A percentile compares a stretch with the other conserved stretches of the same genome.
phyloP scores from a whole-genome alignment of 495 filamentous ascomycete genomes.

The Alectoria sarmentosa region DNA sequence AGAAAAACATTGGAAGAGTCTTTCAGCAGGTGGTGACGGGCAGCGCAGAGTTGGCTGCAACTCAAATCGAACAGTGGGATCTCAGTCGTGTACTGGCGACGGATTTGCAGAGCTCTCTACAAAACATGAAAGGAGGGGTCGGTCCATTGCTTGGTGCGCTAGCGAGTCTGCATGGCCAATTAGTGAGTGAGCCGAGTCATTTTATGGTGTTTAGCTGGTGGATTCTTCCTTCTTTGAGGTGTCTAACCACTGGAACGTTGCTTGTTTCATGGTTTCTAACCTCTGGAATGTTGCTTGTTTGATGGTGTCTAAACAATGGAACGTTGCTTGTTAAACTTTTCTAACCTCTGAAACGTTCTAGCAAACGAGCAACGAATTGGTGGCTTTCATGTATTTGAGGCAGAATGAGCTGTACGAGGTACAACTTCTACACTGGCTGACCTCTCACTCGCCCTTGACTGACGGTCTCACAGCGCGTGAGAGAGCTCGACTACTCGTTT shows the following conservation, averaged over 20 bases:
- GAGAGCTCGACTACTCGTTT: constrained; percentile 33
- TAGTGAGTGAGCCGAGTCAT: constrained; percentile 32
- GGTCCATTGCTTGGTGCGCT: constrained; percentile 19
- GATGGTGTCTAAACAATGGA: no score
- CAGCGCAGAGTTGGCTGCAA: constrained; percentile 28
- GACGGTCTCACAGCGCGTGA: constrained; percentile 31
- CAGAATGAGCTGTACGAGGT: constrained; percentile 23
- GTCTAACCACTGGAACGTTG: no score
- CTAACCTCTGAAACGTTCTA: constrained; percentile 29
- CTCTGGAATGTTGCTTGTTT: no score
- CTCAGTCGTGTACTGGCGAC: constrained; percentile 11
- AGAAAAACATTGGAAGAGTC: constrained; percentile 28
- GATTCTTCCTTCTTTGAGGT: no score
- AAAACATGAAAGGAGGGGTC: constrained; percentile 29
- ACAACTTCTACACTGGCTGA: neutral
- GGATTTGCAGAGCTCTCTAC: constrained; percentile 27
- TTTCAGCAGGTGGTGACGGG: constrained; percentile 34
- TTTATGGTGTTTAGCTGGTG: no score
- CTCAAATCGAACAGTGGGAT: constrained; percentile 26
- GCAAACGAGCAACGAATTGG: constrained; percentile 30
- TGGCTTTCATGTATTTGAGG: constrained; percentile 19
- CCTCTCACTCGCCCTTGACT: constrained; percentile 18
- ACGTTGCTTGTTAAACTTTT: no score
- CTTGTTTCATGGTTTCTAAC: no score
- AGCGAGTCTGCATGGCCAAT: constrained; percentile 27